Base-by-base conservation (phyloP, 371 early-diverging fungal genomes). In the Dinochytrium kinnereticum region DNA sequence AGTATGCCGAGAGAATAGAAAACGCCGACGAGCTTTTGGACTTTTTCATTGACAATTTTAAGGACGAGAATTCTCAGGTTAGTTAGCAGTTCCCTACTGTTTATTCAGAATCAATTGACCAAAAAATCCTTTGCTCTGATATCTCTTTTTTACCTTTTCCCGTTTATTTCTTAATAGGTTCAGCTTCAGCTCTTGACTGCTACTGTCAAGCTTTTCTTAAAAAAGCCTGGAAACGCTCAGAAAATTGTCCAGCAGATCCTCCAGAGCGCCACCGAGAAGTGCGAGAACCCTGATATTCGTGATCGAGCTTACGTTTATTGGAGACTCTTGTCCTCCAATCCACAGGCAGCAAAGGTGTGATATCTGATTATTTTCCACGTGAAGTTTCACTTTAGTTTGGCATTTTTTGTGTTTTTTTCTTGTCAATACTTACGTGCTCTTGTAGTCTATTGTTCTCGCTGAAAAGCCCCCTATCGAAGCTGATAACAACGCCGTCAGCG, bases 291-390 rank as follows among this genome's bases (percentile, higher is more conserved):
- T 2, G 98, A 98, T 81, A 89, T 98, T 64, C 90, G 99, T 64
- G 99, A 99, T 79, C 90, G 99, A 50, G 98, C 96, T 10, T 98
- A 93, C 76, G 93, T 99, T 68, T 99, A 99, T 82, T 98, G 98
- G 98, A 87, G 98, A 40, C 82, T 99, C 67, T 82, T 99, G 24
- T 96, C 96, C 2, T 92, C 95, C 1, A 94, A 95, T 77, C 97
- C 97, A 1, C 77, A 85, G 59, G 80, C 82, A 2, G 87, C 87
- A 1, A 84, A 87, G 76, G 82, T 85, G 49, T 15, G 73, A 13
- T n/a, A 26, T 44, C 17, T 17, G 51, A 15, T 36, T 51, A 19
- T 13, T 61, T 36, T 24, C 34, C 0, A 1, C 37, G 0, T 65
- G 38, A 51, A 72, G 19, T 21, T 15, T 5, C 5, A 53, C 7